Conservation (phyloP, 176 grass and related monocot species). For the Tillandsia leiboldiana region DNA sequence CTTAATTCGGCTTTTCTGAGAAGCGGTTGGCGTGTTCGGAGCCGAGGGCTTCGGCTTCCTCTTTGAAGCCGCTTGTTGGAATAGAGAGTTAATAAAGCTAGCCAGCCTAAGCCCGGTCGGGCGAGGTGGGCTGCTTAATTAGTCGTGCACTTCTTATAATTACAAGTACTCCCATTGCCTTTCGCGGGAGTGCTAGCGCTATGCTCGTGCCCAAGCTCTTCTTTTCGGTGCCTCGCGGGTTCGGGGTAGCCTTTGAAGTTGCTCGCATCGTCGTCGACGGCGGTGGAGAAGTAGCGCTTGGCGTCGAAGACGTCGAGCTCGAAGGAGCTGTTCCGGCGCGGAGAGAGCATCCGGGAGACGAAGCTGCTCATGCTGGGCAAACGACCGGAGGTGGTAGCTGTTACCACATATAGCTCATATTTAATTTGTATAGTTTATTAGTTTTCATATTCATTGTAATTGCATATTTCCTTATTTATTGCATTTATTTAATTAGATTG, state of each 20-base stretch:
- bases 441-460: no score
- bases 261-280: background rate
- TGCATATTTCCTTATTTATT: no score
- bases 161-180: background rate
- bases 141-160: background rate
- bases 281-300: background rate
- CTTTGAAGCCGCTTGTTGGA: background rate
- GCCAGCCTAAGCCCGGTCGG: background rate
- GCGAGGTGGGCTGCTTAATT: background rate
- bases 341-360: background rate
- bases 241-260: background rate
- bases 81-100: background rate
- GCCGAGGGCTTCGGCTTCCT: background rate
- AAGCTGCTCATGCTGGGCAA: background rate
- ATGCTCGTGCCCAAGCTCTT: background rate
- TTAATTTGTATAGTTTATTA: no score
- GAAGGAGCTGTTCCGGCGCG: background rate
- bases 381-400: no score
- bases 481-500: no score
- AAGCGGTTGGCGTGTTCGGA: no score
- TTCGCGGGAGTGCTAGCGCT: background rate
- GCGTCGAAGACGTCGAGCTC: conserved; percentile 3
- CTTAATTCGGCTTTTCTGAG: background rate
- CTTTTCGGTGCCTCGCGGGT: background rate
- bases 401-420: no score